Conservation (phyloP, 345 rosid genomes). For the Eucalyptus sp. region DNA sequence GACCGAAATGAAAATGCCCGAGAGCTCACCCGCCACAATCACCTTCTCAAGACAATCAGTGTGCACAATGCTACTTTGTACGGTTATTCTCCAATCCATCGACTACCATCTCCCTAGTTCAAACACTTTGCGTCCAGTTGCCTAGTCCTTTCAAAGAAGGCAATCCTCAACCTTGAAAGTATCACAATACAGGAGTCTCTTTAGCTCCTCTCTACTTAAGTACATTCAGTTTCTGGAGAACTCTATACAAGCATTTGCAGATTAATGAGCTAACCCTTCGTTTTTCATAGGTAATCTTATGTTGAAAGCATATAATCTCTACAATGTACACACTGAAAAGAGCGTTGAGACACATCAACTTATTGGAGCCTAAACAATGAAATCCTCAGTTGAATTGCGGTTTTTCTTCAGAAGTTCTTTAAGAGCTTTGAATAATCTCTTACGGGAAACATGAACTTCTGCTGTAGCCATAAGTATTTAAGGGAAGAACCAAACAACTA, state of each 20-base stretch:
- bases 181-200: not conserved
- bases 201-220: not conserved
- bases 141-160: fast-evolving
- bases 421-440: not conserved
- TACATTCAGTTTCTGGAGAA: not conserved
- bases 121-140: not conserved
- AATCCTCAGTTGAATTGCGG: not conserved
- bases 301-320: not conserved
- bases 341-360: not conserved
- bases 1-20: not conserved
- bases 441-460: not conserved
- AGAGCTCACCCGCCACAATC: not conserved
- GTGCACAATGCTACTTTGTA: not conserved
- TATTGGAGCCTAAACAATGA: not conserved
- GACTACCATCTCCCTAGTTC: not conserved
- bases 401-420: not conserved
- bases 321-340: not conserved
- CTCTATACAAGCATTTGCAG: not conserved
- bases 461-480: not conserved
- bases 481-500: not conserved
- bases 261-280: not conserved
- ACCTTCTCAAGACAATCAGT: not conserved
- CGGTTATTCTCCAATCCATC: not conserved
- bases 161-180: not conserved
- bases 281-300: not conserved